A percentile compares a stretch with the other conserved stretches of the same genome.
phyloP scores from a whole-genome alignment of 2,329 filamentous ascomycete species.

The Akanthomyces dipterigenus region DNA sequence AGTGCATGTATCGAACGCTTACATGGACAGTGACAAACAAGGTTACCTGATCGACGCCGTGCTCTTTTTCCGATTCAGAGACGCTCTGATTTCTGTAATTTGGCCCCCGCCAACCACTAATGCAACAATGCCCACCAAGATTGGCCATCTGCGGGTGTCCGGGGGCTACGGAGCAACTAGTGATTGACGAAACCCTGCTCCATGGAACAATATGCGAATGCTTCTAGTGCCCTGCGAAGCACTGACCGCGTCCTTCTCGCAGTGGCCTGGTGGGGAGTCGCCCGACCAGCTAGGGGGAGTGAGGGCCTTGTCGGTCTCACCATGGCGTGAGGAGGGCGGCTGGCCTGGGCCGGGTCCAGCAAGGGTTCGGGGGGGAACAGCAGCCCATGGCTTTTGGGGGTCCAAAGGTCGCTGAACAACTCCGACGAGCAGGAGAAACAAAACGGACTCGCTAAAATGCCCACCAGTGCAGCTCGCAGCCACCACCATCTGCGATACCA shows the following conservation, averaged over 20 bases:
- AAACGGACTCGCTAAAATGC: background rate
- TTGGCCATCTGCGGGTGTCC: constrained; percentile 1
- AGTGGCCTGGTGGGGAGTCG: constrained; percentile 8
- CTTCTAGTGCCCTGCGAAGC: constrained; percentile 3
- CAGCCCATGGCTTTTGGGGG: background rate
- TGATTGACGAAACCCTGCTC: background rate
- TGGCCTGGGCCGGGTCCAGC: background rate
- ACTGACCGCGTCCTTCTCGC: background rate
- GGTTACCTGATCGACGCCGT: background rate
- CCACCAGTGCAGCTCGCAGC: background rate
- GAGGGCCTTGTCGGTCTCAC: background rate
- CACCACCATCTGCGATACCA: background rate
- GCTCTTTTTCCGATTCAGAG: background rate
- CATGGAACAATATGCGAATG: constrained; percentile 3
- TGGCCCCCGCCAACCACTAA: background rate
- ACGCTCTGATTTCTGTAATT: background rate
- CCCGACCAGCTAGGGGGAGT: background rate
- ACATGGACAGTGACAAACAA: background rate
- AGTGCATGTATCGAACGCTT: background rate
- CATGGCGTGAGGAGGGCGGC: background rate
- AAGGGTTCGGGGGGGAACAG: too few relatives aligned
- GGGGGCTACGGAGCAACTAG: too few relatives aligned
- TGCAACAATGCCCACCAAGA: background rate
- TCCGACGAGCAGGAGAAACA: background rate
- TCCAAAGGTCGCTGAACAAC: background rate